phyloP scores from a whole-genome alignment of 208 protist genomes.

The Porcisia deanei region DNA sequence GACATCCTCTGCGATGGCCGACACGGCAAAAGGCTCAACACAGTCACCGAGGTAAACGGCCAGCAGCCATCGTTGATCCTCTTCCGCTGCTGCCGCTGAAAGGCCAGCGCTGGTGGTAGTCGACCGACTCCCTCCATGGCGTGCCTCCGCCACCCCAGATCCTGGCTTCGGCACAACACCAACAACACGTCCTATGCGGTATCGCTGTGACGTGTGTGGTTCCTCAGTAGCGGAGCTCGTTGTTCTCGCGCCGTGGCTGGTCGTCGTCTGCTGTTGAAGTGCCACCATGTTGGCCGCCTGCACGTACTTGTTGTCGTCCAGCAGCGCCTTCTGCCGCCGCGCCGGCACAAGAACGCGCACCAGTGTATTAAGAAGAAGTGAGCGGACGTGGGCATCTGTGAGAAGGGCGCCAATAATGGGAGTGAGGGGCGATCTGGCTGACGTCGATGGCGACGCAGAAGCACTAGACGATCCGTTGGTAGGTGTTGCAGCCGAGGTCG shows the following conservation, averaged over 20 bases:
- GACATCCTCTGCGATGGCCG: slow-evolving; percentile 51
- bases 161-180: slow-evolving; percentile 50
- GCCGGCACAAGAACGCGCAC: slow-evolving; percentile 65
- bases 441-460: slow-evolving; percentile 15
- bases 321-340: slow-evolving; percentile 40
- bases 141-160: neutral
- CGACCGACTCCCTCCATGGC: neutral
- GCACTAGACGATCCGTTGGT: neutral
- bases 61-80: slow-evolving; percentile 51
- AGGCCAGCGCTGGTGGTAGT: neutral
- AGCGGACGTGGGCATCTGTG: slow-evolving; percentile 48
- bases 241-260: neutral
- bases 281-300: slow-evolving; percentile 17
- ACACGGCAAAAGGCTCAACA: slow-evolving; percentile 50
- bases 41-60: slow-evolving; percentile 71
- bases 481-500: neutral
- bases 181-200: slow-evolving; percentile 66
- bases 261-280: slow-evolving; percentile 8
- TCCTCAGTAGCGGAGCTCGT: neutral
- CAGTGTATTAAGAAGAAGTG: slow-evolving; percentile 42
- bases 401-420: slow-evolving; percentile 35
- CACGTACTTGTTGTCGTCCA: slow-evolving; percentile 60
- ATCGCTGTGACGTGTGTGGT: slow-evolving; percentile 22
- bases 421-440: neutral
- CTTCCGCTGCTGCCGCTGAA: slow-evolving; percentile 15